Conservation (phyloP, 1,284 basidiomycete species). For the Caloboletus inedulis region DNA sequence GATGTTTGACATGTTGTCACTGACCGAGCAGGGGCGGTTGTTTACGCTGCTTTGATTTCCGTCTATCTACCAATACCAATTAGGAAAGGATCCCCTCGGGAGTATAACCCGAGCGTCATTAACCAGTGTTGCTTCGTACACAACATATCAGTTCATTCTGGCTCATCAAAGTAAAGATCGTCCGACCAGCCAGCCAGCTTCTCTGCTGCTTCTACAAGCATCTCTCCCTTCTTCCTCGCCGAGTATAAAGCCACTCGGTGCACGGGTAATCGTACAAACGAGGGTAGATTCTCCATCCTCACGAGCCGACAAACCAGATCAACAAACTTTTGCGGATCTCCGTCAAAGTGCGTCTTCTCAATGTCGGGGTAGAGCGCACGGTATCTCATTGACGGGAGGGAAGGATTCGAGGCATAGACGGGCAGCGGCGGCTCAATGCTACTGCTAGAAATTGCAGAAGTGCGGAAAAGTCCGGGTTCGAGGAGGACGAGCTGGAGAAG, state of each 20-base stretch:
- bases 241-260: conserved; percentile 25
- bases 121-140: background rate
- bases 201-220: conserved; percentile 23
- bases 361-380: conserved; percentile 23
- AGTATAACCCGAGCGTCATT: background rate
- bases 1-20: conserved; percentile 18
- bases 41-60: conserved; percentile 25
- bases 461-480: conserved; percentile 28
- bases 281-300: conserved; percentile 17
- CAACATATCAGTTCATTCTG: background rate
- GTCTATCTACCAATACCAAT: conserved; percentile 1
- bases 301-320: conserved; percentile 19
- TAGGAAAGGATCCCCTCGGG: conserved; percentile 11
- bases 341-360: conserved; percentile 17
- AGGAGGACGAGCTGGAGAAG: conserved; percentile 23
- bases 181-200: conserved; percentile 24
- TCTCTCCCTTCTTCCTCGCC: conserved; percentile 21
- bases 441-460: conserved; percentile 11
- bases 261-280: conserved; percentile 26
- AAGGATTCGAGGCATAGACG: conserved; percentile 25
- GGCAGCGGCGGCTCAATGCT: conserved; percentile 14
- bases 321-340: conserved; percentile 28
- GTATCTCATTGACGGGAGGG: conserved; percentile 26
- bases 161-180: conserved; percentile 18
- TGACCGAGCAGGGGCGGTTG: conserved; percentile 14